phyloP scores from a whole-genome alignment of 1,139 yeast species.

The Pichia sp. region DNA sequence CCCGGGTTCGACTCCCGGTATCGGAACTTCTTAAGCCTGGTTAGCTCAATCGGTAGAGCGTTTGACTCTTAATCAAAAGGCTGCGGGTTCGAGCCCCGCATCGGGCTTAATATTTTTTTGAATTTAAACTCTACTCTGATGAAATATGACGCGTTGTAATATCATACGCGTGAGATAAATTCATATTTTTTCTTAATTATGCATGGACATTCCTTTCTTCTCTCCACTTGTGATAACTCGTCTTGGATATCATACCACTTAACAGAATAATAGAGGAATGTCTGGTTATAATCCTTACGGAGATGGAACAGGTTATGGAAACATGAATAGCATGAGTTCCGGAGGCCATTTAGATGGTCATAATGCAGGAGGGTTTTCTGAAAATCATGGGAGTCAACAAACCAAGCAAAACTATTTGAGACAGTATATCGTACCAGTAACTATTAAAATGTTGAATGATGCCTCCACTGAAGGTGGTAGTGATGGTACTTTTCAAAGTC shows the following conservation, averaged over 20 bases:
- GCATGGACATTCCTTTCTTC: too few relatives aligned
- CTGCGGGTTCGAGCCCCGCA: constrained; percentile 35
- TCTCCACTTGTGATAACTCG: too few relatives aligned
- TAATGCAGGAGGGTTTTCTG: constrained; percentile 5
- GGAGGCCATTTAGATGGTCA: constrained; percentile 15
- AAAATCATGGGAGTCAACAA: not conserved
- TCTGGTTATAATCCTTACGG: constrained; percentile 22
- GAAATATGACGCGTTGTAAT: too few relatives aligned
- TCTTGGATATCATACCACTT: too few relatives aligned
- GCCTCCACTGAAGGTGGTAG: constrained; percentile 51
- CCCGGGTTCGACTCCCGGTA: constrained; percentile 75
- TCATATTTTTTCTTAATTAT: too few relatives aligned
- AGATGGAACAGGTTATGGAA: constrained; percentile 20
- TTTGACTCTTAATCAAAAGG: constrained; percentile 32
- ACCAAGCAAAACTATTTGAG: too few relatives aligned
- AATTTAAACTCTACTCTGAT: not conserved
- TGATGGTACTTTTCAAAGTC: constrained; percentile 67
- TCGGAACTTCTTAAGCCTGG: constrained; percentile 35
- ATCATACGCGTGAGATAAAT: too few relatives aligned
- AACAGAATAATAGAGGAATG: not conserved
- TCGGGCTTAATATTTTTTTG: constrained; percentile 23
- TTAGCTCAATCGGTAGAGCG: constrained; percentile 32
- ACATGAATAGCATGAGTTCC: not conserved
- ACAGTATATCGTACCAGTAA: constrained; percentile 57
- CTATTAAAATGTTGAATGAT: constrained; percentile 69